phyloP scores from a whole-genome alignment of 164 flowering plant species.

The Nymphaea colorata region DNA sequence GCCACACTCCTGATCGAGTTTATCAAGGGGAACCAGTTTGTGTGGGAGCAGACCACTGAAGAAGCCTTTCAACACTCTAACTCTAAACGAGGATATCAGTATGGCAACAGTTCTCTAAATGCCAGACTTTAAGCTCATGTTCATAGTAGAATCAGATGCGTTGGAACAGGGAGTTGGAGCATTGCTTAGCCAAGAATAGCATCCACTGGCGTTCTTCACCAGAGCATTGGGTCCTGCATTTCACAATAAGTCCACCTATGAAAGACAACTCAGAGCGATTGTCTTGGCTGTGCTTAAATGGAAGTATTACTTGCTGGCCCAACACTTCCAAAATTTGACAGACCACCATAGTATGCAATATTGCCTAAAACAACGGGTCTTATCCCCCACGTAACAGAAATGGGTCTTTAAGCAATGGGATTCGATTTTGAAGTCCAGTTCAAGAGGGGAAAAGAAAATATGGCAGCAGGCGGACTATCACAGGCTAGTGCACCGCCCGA shows the following conservation, averaged over 20 bases:
- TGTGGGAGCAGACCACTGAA: neutral
- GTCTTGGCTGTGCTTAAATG: neutral
- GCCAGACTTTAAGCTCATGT: neutral
- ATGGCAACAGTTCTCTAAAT: neutral
- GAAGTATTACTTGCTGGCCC: neutral
- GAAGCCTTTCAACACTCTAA: neutral
- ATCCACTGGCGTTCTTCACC: neutral
- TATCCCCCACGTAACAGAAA: neutral
- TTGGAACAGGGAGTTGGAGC: neutral
- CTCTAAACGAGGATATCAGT: neutral
- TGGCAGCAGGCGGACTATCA: constrained; percentile 2
- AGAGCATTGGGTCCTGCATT: neutral
- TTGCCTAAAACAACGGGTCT: neutral
- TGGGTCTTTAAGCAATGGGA: neutral
- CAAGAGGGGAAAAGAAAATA: constrained; percentile 1
- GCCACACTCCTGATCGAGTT: neutral
- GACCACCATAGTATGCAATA: neutral
- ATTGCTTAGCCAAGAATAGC: neutral
- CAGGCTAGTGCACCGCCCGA: no score
- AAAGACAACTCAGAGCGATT: neutral
- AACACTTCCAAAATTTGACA: neutral
- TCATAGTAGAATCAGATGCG: neutral
- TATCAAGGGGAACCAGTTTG: neutral
- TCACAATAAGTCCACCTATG: neutral
- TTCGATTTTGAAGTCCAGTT: constrained; percentile 1